These are phyloP conservation scores for Pseudonitzschia multiseries DNA, from an alignment of 108 stramenopile species.

Conservation along the genomic window DNA sequence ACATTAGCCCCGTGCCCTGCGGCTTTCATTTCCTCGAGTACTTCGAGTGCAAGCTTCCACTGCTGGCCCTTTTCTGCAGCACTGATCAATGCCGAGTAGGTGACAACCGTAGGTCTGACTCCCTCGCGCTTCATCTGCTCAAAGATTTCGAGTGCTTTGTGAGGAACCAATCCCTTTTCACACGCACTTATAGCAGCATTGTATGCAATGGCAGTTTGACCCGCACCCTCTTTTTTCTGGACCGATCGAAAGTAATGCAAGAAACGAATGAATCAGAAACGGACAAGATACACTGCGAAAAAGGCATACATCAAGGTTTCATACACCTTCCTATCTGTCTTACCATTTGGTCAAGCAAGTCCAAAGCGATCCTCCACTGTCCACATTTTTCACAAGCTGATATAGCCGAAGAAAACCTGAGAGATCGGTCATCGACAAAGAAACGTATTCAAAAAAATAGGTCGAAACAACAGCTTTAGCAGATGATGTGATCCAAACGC, in stretches of 20 bases:
- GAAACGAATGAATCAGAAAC: neutral
- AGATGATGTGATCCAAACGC: neutral
- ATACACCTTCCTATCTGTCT: neutral
- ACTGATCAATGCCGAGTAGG: slow-evolving; percentile 88
- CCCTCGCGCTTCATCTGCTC: slow-evolving; percentile 83
- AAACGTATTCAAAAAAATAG: neutral
- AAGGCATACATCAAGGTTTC: too few relatives aligned
- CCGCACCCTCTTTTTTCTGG: slow-evolving; percentile 65
- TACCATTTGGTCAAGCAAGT: slow-evolving; percentile 79
- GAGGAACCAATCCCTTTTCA: slow-evolving; percentile 78
- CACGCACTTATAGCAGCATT: slow-evolving; percentile 86
- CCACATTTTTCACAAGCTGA: slow-evolving; percentile 87
- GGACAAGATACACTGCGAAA: too few relatives aligned
- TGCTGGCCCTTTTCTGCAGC: slow-evolving; percentile 89
- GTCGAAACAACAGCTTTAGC: neutral
- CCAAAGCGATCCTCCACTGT: slow-evolving; percentile 75
- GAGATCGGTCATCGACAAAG: neutral
- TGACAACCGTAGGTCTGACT: slow-evolving; percentile 85
- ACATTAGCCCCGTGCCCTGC: slow-evolving; percentile 81
- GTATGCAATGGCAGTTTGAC: slow-evolving; percentile 78
- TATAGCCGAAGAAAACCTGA: slow-evolving; percentile 69
- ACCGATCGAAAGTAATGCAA: too few relatives aligned
- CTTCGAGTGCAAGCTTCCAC: slow-evolving; percentile 88
- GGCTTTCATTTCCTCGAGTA: slow-evolving; percentile 85
- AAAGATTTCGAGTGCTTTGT: slow-evolving; percentile 80